phyloP scores from a whole-genome alignment of 116 monocot species.

The Phalaenopsis hybrid region DNA sequence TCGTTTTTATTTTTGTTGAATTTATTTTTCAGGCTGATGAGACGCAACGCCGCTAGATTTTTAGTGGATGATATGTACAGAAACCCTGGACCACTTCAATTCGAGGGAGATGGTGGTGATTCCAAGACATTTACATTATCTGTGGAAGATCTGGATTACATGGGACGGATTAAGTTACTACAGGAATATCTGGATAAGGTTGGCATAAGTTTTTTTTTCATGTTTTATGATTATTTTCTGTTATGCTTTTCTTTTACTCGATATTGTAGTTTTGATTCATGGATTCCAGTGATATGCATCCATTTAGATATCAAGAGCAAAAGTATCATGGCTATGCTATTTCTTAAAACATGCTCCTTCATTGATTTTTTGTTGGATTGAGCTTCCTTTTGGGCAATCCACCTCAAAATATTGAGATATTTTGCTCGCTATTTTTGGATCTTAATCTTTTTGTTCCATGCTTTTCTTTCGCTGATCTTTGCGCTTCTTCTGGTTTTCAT shows the following conservation, averaged over 20 bases:
- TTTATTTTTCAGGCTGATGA: constrained; percentile 54
- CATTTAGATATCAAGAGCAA: too few relatives aligned
- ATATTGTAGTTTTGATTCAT: too few relatives aligned
- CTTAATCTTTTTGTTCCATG: too few relatives aligned
- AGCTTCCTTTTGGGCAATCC: too few relatives aligned
- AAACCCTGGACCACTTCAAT: constrained; percentile 95
- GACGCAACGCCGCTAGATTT: constrained; percentile 41
- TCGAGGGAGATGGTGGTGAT: constrained; percentile 73
- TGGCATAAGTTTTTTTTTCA: background rate
- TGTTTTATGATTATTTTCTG: background rate
- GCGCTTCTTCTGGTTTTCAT: too few relatives aligned
- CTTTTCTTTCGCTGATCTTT: too few relatives aligned
- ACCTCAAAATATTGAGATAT: too few relatives aligned
- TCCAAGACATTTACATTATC: constrained; percentile 53
- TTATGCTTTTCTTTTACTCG: background rate
- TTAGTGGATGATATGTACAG: constrained; percentile 87
- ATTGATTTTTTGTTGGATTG: too few relatives aligned
- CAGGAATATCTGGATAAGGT: constrained; percentile 84
- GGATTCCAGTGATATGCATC: too few relatives aligned
- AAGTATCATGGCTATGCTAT: too few relatives aligned
- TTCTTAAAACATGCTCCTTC: too few relatives aligned
- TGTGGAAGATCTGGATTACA: constrained; percentile 91
- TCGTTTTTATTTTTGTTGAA: background rate
- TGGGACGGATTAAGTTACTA: constrained; percentile 87
- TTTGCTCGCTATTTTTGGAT: too few relatives aligned